Evolutionary conservation across 2,329 filamentous ascomycete genomes (phyloP).

Genomic region (Gaeumannomyces sp.): DNA sequence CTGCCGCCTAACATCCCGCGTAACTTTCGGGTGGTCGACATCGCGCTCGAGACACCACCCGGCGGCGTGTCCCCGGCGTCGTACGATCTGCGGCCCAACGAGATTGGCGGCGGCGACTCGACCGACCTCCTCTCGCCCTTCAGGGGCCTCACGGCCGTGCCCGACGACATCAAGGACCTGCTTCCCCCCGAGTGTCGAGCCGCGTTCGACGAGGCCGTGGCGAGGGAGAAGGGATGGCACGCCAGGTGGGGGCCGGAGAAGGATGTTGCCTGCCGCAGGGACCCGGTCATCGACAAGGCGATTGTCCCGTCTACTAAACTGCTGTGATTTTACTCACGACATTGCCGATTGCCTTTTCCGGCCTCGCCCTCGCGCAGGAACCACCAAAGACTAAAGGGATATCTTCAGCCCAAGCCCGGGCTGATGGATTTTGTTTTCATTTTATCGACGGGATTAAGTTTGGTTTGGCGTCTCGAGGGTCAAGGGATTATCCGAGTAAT

Average conservation of each 20-base stretch:
- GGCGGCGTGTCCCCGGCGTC: conserved; percentile 38
- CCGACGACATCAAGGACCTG: conserved; percentile 58
- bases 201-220: conserved; percentile 63
- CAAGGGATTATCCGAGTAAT: not conserved
- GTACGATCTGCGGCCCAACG: conserved; percentile 33
- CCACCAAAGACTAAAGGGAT: not conserved
- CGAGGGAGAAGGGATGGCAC: conserved; percentile 66
- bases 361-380: not conserved
- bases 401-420: not conserved
- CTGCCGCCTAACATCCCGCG: conserved; percentile 43
- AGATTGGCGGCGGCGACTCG: conserved; percentile 26
- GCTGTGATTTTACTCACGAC: conserved; percentile 12
- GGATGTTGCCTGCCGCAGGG: conserved; percentile 43
- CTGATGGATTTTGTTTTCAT: not conserved
- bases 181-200: conserved; percentile 64
- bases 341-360: not conserved
- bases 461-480: not conserved
- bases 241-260: conserved; percentile 66
- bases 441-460: not conserved
- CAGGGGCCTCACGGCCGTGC: conserved; percentile 56
- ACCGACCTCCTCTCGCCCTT: conserved; percentile 45
- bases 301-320: conserved; percentile 52
- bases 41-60: conserved; percentile 45
- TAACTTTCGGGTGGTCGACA: conserved; percentile 53
- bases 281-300: conserved; percentile 57